Base-by-base conservation (phyloP, 2,329 filamentous ascomycete genomes). In the Colletotrichum costaricense region DNA sequence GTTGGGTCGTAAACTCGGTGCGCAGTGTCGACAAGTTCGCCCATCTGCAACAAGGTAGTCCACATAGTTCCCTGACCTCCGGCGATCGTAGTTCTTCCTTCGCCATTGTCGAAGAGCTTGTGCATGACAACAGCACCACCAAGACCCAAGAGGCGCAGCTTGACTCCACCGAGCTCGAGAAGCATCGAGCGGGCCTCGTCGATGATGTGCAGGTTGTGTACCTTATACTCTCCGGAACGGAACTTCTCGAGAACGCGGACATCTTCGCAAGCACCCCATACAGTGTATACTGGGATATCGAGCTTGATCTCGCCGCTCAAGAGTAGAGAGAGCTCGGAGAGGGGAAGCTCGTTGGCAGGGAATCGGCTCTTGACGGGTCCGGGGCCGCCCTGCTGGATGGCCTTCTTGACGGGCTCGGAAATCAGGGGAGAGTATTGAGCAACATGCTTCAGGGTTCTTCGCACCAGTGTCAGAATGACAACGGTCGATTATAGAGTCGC, bases 61-160 rank as follows among this genome's bases (percentile, higher is more conserved):
- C 97, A 99, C 97, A 99, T 99, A 58, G 97, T 99, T 75, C 97
- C 97, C 83, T 99, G 97, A 24, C 97, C 97, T 81, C 97, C 97
- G 26, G 97, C 97, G 83, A 99, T 99, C 2, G 97, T 99, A 63
- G 97, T 99, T 83, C 96, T 93, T 74, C 97, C 97, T 81, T 99
- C 97, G 67, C 97, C 97, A 78, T 99, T 99, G 83, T 99, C 97
- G 80, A 99, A 99, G 22, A 99, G 91, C 88, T 99, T 99, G 89
- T 99, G 97, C 95, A 99, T 99, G 73, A 99, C 97, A 5, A 99
- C 96, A 7, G 97, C 97, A 79, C 97, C 97, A 76, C 97, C 97
- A 42, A 99, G 89, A 75, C 97, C 97, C 35, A 99, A 90, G 63
- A 99, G 89, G 79, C 97, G 94, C 76, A 99, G 91, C 89, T 98